Conservation (phyloP, 2,329 filamentous ascomycete genomes). For the Xylogone sp. region DNA sequence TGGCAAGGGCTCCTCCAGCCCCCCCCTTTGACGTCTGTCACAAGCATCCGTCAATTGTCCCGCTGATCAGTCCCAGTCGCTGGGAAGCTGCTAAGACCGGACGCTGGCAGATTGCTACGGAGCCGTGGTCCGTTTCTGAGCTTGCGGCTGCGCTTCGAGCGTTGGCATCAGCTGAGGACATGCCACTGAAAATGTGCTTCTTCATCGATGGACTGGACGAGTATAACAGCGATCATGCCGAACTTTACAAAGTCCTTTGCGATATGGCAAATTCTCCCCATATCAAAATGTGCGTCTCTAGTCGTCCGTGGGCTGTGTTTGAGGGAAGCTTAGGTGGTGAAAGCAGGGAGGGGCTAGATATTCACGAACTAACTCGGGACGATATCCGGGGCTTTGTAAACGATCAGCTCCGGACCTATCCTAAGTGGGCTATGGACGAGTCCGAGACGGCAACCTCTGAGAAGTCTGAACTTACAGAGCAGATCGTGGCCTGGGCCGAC, state of each 20-base stretch:
- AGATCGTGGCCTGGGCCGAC: background rate
- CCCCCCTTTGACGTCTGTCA: background rate
- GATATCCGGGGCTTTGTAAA: background rate
- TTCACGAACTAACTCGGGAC: background rate
- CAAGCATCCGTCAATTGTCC: background rate
- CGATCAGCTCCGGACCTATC: background rate
- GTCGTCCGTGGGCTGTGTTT: conserved; percentile 12
- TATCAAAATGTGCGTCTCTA: conserved; percentile 14
- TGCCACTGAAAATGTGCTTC: conserved; percentile 7
- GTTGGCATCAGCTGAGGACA: background rate
- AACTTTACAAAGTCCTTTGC: conserved; percentile 3
- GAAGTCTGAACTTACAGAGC: background rate
- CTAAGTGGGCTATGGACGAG: background rate
- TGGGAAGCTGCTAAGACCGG: background rate
- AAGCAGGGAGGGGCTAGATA: background rate
- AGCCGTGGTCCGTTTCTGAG: conserved; percentile 3
- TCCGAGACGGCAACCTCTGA: background rate
- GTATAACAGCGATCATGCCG: conserved; percentile 6
- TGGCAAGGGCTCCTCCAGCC: conserved; percentile 8
- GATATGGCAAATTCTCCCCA: background rate
- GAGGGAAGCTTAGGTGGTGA: background rate
- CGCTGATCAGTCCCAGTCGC: background rate
- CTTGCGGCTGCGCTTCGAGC: conserved; percentile 2
- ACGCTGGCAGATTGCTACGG: background rate
- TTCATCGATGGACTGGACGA: conserved; percentile 19